Evolutionary conservation across 2,329 filamentous ascomycete species (phyloP).

Genomic region (Epichloe brachyelytri): DNA sequence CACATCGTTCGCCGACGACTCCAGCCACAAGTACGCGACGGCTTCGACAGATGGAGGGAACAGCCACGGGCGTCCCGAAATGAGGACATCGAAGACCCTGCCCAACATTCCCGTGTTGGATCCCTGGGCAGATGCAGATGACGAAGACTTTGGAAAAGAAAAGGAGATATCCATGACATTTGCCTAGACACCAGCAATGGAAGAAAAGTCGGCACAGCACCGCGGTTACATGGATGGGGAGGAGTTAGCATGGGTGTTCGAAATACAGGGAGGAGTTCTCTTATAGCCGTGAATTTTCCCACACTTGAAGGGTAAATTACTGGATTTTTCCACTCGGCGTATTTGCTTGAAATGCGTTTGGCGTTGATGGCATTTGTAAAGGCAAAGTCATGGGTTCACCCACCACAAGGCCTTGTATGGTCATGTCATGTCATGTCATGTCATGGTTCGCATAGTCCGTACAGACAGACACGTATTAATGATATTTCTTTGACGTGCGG

Average conservation of each 20-base stretch:
- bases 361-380: background rate
- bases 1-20: constrained; percentile 38
- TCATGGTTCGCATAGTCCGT: no score
- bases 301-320: no score
- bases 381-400: no score
- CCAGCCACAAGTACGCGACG: constrained; percentile 5
- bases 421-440: no score
- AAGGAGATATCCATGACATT: constrained; percentile 73
- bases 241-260: background rate
- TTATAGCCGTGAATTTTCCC: background rate
- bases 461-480: no score
- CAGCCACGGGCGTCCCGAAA: constrained; percentile 13
- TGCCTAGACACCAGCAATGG: constrained; percentile 34
- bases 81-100: constrained; percentile 31
- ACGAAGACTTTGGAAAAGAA: constrained; percentile 58
- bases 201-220: background rate
- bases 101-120: constrained; percentile 40
- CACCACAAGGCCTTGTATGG: no score
- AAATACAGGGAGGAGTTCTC: background rate
- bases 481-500: no score
- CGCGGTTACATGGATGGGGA: background rate
- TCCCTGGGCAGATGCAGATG: constrained; percentile 59
- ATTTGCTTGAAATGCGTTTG: background rate
- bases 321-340: background rate
- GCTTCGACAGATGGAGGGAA: constrained; percentile 18